These are phyloP conservation scores for Russula earlei DNA, from an alignment of 768 basidiomycete species.

Conservation along the genomic window DNA sequence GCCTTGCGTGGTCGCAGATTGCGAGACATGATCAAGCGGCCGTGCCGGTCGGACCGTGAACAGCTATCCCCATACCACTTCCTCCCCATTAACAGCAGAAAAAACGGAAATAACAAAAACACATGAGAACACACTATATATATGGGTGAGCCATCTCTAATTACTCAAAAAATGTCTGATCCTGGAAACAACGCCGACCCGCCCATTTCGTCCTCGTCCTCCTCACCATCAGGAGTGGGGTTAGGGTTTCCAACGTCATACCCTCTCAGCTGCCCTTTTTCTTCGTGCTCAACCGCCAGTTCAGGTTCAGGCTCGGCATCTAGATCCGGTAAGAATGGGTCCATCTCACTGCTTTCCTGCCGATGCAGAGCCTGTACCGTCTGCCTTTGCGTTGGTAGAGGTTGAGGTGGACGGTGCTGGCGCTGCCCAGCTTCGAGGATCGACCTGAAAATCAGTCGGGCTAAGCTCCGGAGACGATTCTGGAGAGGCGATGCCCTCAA, in stretches of 20 bases:
- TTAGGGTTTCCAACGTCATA: not conserved
- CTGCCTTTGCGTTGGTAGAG: not conserved
- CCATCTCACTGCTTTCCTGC: conserved; percentile 15
- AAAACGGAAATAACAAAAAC: conserved; percentile 3
- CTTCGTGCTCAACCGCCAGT: no score
- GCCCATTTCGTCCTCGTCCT: conserved; percentile 5
- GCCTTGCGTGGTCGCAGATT: conserved; percentile 47
- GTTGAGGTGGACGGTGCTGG: not conserved
- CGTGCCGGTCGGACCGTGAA: no score
- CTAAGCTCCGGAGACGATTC: conserved; percentile 18
- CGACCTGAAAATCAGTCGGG: conserved; percentile 5
- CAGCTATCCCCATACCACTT: no score
- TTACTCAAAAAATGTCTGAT: conserved; percentile 19
- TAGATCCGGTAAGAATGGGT: conserved; percentile 17
- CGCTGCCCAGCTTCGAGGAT: conserved; percentile 10
- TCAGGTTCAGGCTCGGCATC: conserved; percentile 4
- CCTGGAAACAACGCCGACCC: conserved; percentile 15
- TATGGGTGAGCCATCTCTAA: conserved; percentile 3
- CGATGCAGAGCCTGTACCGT: conserved; percentile 4
- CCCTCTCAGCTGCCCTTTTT: not conserved
- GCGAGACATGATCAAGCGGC: conserved; percentile 36
- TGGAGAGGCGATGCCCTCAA: conserved; percentile 16
- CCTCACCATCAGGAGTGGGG: not conserved
- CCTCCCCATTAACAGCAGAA: not conserved
- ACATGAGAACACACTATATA: conserved; percentile 4